Conservation (phyloP, 345 rosid genomes). For the Gossypium ekmanianum region DNA sequence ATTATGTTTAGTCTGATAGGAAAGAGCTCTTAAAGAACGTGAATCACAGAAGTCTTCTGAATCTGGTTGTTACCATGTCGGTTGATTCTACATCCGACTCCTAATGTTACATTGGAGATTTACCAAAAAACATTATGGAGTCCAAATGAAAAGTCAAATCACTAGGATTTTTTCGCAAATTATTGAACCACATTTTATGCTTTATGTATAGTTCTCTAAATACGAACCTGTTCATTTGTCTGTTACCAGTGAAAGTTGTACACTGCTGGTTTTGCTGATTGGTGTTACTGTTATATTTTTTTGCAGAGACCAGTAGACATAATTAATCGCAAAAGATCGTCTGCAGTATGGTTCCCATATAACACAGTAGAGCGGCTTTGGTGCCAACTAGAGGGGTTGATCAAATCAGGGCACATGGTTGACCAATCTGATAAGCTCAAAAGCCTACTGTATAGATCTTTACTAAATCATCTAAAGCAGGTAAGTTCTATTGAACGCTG, state of each 20-base stretch:
- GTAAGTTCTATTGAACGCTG: constrained; percentile 28
- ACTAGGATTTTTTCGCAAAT: background rate
- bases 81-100: background rate
- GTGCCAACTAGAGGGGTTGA: constrained; percentile 66
- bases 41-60: background rate
- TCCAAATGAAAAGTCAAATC: background rate
- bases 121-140: constrained; percentile 1
- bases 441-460: constrained; percentile 52
- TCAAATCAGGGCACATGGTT: constrained; percentile 55
- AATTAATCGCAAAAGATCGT: constrained; percentile 63
- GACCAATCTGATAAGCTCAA: constrained; percentile 77
- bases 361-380: constrained; percentile 65
- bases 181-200: background rate
- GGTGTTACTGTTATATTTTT: constrained; percentile 1
- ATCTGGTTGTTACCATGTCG: background rate
- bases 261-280: constrained; percentile 9
- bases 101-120: background rate
- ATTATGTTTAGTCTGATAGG: background rate
- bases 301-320: constrained; percentile 75
- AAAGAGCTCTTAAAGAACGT: background rate
- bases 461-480: constrained; percentile 74
- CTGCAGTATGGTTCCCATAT: constrained; percentile 82
- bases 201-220: background rate
- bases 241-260: background rate
- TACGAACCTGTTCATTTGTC: background rate